Base-by-base conservation (phyloP, 768 basidiomycete species). In the Leccinum truebloodii region DNA sequence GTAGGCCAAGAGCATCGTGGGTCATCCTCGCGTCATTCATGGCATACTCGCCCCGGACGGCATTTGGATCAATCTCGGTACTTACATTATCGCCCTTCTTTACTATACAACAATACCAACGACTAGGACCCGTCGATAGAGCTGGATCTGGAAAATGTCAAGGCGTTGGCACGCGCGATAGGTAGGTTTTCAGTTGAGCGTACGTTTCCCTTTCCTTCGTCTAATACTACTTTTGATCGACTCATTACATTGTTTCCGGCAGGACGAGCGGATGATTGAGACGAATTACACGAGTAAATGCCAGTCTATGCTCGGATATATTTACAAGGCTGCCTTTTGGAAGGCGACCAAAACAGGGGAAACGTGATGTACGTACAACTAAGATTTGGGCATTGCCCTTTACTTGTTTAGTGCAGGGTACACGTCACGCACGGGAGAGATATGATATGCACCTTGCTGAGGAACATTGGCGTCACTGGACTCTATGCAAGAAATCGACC, bases 111-210 rank as follows among this genome's bases (percentile, higher is more conserved):
- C 69, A 80, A 72, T 57, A 84, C 86, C 46, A 85, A 86, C 63
- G 93, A 96, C 63, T 81, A 86, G 0, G 93, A 96, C 63, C 81
- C 86, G 0, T 94, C 92, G 1, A 81, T 98, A 39, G 95, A 98
- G 74, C 80, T 98, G 18, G 89, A 88, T 67, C 76, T 98, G n/a
- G 90, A 92, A 60, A 95, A 98, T 69, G 82, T 97, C 39, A 96
- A 94, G 70, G 73, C 74, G 0, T 80, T 98, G 6, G 88, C 86
- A 2, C 79, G 79, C 24, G 76, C 77, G 52, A 83, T 97, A 10
- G 95, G 96, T 97, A 12, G 95, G 96, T 0, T 96, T 98, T 65
- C 86, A 87, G 64, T 77, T 98, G 58, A 82, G 83, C 41, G 95
- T 95, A 59, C 58, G 89, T 77, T 4, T 34, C 1, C 49, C 41